Base-by-base conservation (phyloP, 371 early-diverging fungal species). In the Smittium mucronatum region DNA sequence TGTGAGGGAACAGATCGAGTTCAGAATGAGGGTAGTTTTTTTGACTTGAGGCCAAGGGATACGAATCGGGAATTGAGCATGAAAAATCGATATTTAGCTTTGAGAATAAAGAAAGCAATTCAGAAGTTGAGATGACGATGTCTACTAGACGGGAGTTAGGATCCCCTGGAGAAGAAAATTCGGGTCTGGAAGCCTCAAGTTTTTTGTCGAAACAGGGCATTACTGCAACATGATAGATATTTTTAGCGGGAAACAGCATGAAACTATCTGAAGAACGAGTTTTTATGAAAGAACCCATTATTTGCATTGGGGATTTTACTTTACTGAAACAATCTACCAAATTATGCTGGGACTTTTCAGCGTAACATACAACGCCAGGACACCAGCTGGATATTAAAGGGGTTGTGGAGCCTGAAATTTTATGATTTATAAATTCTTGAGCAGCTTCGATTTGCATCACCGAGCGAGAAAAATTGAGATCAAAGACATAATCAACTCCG, bases 201-300 rank as follows among this genome's bases (percentile, higher is more conserved):
- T 98, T 98, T 80, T 97, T 98, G 77, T 98, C 98, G 70, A 93
- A 97, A 76, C 98, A 98, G 28, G 97, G 96, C 97, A 96, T 95
- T 33, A 98, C 84, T 2, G 90, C 80, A 11, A 96, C 91, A 74
- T 95, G 95, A 77, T 91, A 97, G 29, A 95, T 88, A 47, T 82
- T 81, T 71, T 86, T 79, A 1, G 90, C 89, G 16, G 86, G 47
- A 16, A 34, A 47, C 16, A 33, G 47, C 15, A 16, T 2, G 1
- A 36, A n/a, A 26, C 25, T 67, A 2, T 30, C 16, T 2, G 16
- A 34, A 36, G 16, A 16, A 28, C 1, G 17, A 35, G 15, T 26
- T 36, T 64, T 97, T 28, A 94, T 90, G 25, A 93, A 77, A 0
- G 89, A 84, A 5, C 97, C 98, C 91, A 94, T 92, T 73, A 93